Evolutionary conservation across 768 basidiomycete genomes (phyloP), one percentile per base, ranked within the genome.

Genomic region (Agaricus sinodeliciosus): DNA sequence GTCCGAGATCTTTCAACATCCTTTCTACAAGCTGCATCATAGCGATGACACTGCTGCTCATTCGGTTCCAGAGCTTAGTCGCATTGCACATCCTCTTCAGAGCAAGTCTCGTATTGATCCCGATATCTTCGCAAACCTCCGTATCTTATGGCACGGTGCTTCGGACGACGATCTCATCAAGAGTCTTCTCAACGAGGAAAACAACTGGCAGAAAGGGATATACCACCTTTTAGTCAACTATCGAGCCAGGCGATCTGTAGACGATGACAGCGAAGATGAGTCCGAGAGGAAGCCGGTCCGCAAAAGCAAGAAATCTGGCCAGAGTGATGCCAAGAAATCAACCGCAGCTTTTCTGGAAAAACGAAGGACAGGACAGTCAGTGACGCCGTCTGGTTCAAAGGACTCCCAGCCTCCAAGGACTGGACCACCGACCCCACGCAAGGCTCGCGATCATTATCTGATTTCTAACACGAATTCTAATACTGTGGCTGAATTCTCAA

Each of bases 191-290:
- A 83, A 76, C 60, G 61, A 71, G 48, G 81, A 84, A 51, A 82
- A 82, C 47, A 94, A 87, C 26, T 94, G 92, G 89, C 92, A 98
- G 66, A 97, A 99, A 69, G 91, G 90, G 0, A 89, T 98, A 44
- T 99, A 99, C 67, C 85, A 90, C 62, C 71, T 97, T 4, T 76
- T 99, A n/a, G 74, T 86, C 50, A 82, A 82, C 57, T 97, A 96
- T 69, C 82, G 94, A 51, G 65, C 90, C 40, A 78, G 84, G 57
- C 88, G 86, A 52, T 85, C 87, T 51, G 82, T 87, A 53, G 76
- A 81, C 34, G 62, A 63, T 34, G 58, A 72, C 31, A 67, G 67
- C 18, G 63, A 68, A 60, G 64, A 57, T 45, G 65, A 69, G 57
- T 67, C 62, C 54, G 68, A 67, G 61, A 70, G 66, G 39, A 72